A percentile compares a stretch with the other conserved stretches of the same genome.
Conservation (phyloP, 2,329 filamentous ascomycete genomes). For the Aspergillus pseudonomiae region DNA sequence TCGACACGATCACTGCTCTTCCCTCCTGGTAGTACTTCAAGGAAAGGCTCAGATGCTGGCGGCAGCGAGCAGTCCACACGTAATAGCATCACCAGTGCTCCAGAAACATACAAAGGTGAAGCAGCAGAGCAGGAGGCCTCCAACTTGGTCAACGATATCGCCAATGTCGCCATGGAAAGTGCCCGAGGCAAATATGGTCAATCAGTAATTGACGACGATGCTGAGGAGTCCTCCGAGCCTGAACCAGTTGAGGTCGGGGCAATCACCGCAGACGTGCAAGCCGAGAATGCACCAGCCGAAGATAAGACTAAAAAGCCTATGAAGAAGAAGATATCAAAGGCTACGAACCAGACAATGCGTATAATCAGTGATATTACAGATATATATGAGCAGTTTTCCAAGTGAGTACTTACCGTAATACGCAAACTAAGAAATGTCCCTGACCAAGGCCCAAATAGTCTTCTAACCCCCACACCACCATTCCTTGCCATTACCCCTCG, state of each 20-base stretch:
- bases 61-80: conserved; percentile 65
- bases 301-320: conserved; percentile 78
- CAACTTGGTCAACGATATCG: conserved; percentile 76
- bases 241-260: conserved; percentile 62
- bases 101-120: conserved; percentile 80
- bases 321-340: conserved; percentile 74
- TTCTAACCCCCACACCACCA: conserved; percentile 64
- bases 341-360: conserved; percentile 75
- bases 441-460: conserved; percentile 37
- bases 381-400: conserved; percentile 66
- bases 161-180: conserved; percentile 71
- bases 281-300: conserved; percentile 51
- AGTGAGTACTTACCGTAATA: conserved; percentile 41
- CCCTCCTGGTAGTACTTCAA: conserved; percentile 66
- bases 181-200: conserved; percentile 77
- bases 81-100: conserved; percentile 76
- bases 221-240: conserved; percentile 45
- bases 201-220: conserved; percentile 55
- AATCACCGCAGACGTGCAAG: conserved; percentile 51
- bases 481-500: conserved; percentile 60
- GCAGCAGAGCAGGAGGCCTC: conserved; percentile 81
- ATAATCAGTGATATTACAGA: conserved; percentile 63
- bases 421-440: background rate
- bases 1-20: conserved; percentile 67
- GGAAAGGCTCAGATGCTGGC: conserved; percentile 60